phyloP scores from a whole-genome alignment of 192 early-diverging fungal species.

The Gryganskiella cystojenkinii region DNA sequence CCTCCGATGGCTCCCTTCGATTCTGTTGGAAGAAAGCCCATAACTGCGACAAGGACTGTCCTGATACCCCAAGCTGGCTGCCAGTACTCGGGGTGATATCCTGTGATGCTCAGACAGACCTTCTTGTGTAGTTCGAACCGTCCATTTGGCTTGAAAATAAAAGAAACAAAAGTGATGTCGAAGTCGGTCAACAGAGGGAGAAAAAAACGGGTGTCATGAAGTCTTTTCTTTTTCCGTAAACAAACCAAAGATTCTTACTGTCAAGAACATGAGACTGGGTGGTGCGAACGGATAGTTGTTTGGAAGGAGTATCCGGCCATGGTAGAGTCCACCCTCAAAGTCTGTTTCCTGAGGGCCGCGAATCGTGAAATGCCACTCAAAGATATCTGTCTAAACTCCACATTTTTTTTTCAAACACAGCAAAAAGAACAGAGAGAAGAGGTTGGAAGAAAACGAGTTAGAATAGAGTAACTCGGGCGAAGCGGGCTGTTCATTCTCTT shows the following conservation, averaged over 20 bases:
- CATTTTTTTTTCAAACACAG: too few species aligned
- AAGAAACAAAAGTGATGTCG: too few species aligned
- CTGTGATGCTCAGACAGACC: slow-evolving; percentile 94
- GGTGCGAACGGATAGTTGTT: slow-evolving; percentile 96
- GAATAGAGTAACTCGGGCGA: neutral
- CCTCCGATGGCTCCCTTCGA: slow-evolving; percentile 86
- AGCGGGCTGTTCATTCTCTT: neutral
- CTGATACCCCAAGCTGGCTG: slow-evolving; percentile 97
- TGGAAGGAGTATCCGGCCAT: slow-evolving; percentile 94
- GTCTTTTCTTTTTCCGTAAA: neutral
- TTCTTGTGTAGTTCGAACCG: slow-evolving; percentile 94
- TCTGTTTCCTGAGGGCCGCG: slow-evolving; percentile 88
- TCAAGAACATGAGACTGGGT: slow-evolving; percentile 81
- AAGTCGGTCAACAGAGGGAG: neutral
- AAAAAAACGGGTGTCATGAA: neutral
- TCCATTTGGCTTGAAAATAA: slow-evolving; percentile 84
- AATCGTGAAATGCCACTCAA: slow-evolving; percentile 98
- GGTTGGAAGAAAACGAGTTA: too few species aligned
- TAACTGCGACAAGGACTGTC: slow-evolving; percentile 87
- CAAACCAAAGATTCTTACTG: slow-evolving; percentile 52
- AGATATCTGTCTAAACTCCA: slow-evolving; percentile 82
- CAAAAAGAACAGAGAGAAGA: neutral
- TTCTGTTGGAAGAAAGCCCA: slow-evolving; percentile 91
- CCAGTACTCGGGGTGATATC: slow-evolving; percentile 96
- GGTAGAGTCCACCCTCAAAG: slow-evolving; percentile 88